Evolutionary conservation across 1,284 basidiomycete genomes (phyloP).

Genomic region (Puccinia brachypodii): DNA sequence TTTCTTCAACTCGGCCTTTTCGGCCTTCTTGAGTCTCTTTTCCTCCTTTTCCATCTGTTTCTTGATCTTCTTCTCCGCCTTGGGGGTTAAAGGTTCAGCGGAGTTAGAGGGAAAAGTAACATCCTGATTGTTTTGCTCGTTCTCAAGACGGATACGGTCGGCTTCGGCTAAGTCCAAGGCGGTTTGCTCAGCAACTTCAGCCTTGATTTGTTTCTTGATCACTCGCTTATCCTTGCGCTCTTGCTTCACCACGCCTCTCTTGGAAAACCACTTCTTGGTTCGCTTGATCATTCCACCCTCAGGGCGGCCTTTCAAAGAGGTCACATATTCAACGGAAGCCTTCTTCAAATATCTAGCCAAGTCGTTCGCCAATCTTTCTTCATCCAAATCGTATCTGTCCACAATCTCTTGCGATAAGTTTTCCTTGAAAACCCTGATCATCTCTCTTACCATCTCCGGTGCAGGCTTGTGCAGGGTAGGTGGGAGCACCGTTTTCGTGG

Average conservation of each 20-base stretch:
- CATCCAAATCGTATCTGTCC: conserved; percentile 35
- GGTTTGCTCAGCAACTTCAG: conserved; percentile 20
- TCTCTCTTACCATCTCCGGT: conserved; percentile 13
- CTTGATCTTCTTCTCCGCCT: conserved; percentile 4
- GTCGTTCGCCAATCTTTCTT: conserved; percentile 45
- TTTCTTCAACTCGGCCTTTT: conserved; percentile 2
- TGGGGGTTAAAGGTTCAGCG: neutral
- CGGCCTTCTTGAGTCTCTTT: conserved; percentile 3
- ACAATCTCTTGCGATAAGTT: conserved; percentile 22
- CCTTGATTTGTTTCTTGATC: conserved; percentile 40
- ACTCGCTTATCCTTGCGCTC: conserved; percentile 22
- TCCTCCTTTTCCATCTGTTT: conserved; percentile 11
- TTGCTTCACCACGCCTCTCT: conserved; percentile 4
- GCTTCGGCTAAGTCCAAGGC: conserved; percentile 24
- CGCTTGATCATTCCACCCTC: conserved; percentile 21
- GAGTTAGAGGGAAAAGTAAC: no score
- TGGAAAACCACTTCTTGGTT: conserved; percentile 21
- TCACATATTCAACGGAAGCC: conserved; percentile 32
- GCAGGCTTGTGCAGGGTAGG: conserved; percentile 34
- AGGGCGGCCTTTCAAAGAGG: conserved; percentile 30
- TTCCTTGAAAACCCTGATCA: conserved; percentile 12
- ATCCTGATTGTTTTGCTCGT: neutral
- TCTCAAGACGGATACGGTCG: neutral
- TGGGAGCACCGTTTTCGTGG: conserved; percentile 1
- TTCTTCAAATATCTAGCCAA: conserved; percentile 44